Percentiles rank a stretch among this genome's conserved stretches.
Conservation (phyloP, 495 filamentous ascomycete genomes). For the Monascus purpureus region DNA sequence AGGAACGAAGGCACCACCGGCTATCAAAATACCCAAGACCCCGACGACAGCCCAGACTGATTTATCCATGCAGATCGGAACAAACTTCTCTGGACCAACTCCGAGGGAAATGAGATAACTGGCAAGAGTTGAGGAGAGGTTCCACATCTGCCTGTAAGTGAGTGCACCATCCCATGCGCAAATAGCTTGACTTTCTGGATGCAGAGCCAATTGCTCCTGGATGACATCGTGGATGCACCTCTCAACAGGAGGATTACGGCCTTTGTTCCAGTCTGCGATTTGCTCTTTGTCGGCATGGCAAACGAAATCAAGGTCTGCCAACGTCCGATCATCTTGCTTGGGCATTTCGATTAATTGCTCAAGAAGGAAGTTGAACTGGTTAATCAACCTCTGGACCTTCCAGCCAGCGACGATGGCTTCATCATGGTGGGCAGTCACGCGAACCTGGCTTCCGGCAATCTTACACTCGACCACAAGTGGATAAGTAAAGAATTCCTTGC, state of each 20-base stretch:
- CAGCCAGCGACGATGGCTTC: constrained; percentile 23
- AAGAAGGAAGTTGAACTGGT: constrained; percentile 22
- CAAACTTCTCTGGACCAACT: constrained; percentile 30
- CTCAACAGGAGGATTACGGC: constrained; percentile 14
- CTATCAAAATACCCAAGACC: constrained; percentile 38
- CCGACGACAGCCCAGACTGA: constrained; percentile 39
- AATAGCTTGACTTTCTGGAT: constrained; percentile 23
- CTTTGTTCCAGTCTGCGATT: constrained; percentile 21
- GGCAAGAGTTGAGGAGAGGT: constrained; percentile 22
- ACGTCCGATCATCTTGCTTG: constrained; percentile 12
- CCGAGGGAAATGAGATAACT: constrained; percentile 28
- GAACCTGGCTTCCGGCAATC: constrained; percentile 13
- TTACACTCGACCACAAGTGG: constrained; percentile 35
- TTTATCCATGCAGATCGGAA: constrained; percentile 46
- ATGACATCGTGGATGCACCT: constrained; percentile 36
- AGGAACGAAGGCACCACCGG: constrained; percentile 43
- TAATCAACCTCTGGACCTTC: constrained; percentile 17
- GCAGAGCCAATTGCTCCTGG: constrained; percentile 8
- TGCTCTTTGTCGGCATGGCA: constrained; percentile 20
- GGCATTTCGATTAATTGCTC: constrained; percentile 16
- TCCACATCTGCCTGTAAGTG: constrained; percentile 22
- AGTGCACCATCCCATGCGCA: constrained; percentile 33
- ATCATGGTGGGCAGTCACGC: constrained; percentile 22
- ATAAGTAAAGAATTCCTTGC: constrained; percentile 35
- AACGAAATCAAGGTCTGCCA: constrained; percentile 19